Evolutionary conservation across 2,329 filamentous ascomycete species (phyloP).

Genomic region (Fusarium tanahbumbuense): DNA sequence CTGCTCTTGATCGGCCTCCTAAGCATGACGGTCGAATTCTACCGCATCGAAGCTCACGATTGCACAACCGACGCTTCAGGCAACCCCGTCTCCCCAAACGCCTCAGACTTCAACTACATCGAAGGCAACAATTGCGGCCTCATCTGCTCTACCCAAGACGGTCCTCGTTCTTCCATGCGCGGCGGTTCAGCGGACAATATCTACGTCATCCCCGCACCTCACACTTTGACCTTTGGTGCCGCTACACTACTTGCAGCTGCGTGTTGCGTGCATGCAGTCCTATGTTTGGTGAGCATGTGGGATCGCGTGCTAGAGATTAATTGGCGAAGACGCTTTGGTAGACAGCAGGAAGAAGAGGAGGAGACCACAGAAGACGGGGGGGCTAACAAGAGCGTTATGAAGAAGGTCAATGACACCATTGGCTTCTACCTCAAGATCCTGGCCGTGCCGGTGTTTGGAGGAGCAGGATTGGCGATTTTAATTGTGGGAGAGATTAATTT

Average conservation of each 20-base stretch:
- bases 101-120: conserved; percentile 58
- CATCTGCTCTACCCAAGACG: conserved; percentile 56
- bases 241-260: conserved; percentile 71
- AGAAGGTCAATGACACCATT: conserved; percentile 66
- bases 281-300: conserved; percentile 71
- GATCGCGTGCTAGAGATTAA: conserved; percentile 73
- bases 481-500: conserved; percentile 73
- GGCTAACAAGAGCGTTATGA: conserved; percentile 64
- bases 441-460: conserved; percentile 69
- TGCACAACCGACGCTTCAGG: conserved; percentile 58
- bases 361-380: conserved; percentile 55
- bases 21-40: conserved; percentile 73
- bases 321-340: conserved; percentile 60
- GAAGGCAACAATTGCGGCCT: conserved; percentile 58
- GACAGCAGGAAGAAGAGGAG: conserved; percentile 8
- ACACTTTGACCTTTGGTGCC: conserved; percentile 66
- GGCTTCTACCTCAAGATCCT: conserved; percentile 65
- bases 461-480: conserved; percentile 68
- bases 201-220: conserved; percentile 70
- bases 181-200: conserved; percentile 68
- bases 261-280: conserved; percentile 72
- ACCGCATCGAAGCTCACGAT: conserved; percentile 58
- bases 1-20: conserved; percentile 70
- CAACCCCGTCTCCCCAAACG: conserved; percentile 50
- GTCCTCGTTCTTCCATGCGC: conserved; percentile 67